Evolutionary conservation across 2,329 filamentous ascomycete genomes (phyloP).

Genomic region (Penicillium brasilianum): DNA sequence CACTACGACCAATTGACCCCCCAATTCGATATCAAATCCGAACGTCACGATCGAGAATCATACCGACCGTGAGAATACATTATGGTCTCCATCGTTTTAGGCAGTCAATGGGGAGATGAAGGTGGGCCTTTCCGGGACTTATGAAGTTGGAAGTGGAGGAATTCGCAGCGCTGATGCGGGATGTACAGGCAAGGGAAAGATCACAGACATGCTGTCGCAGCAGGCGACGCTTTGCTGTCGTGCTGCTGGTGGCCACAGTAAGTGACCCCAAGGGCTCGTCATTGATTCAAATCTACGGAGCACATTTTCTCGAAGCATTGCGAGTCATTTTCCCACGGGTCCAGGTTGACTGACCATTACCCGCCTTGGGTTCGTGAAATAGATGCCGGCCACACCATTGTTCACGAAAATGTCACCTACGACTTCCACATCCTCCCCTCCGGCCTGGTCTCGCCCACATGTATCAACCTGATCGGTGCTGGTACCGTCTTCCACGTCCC

Average conservation of each 20-base stretch:
- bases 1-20: constrained; percentile 16
- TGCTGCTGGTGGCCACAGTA: constrained; percentile 54
- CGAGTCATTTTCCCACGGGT: background rate
- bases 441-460: constrained; percentile 51
- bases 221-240: constrained; percentile 51
- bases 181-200: constrained; percentile 52
- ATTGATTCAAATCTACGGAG: background rate
- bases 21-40: constrained; percentile 17
- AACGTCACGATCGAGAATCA: constrained; percentile 12
- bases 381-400: constrained; percentile 56
- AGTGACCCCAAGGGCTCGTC: constrained; percentile 25
- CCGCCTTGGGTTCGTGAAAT: constrained; percentile 7
- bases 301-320: background rate
- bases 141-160: constrained; percentile 9
- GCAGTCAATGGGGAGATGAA: constrained; percentile 56
- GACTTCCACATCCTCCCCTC: constrained; percentile 57
- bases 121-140: constrained; percentile 33
- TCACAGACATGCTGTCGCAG: constrained; percentile 54
- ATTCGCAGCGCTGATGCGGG: constrained; percentile 16
- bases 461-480: constrained; percentile 54
- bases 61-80: constrained; percentile 13
- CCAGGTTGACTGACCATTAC: constrained; percentile 19
- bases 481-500: constrained; percentile 55
- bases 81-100: constrained; percentile 52
- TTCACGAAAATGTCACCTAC: constrained; percentile 52